phyloP scores from a whole-genome alignment of 768 basidiomycete species.

The Leccinum arenicola region DNA sequence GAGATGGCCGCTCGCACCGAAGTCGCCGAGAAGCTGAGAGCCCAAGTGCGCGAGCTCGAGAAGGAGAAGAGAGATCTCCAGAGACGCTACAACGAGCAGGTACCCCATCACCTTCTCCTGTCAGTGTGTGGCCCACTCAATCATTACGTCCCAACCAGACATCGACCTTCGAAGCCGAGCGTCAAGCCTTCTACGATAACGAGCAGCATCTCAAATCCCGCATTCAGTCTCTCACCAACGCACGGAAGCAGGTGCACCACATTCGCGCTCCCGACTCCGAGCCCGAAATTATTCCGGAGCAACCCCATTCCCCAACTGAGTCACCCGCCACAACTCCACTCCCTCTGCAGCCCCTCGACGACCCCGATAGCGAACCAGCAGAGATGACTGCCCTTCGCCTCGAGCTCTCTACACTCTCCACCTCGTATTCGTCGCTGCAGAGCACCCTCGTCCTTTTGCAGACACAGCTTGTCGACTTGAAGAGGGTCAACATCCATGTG shows the following conservation, averaged over 20 bases:
- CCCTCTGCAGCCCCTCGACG: slow-evolving; percentile 49
- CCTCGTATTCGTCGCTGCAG: slow-evolving; percentile 80
- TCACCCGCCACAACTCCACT: slow-evolving; percentile 20
- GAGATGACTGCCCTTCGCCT: slow-evolving; percentile 83
- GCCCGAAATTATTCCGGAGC: slow-evolving; percentile 40
- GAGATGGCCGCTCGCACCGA: slow-evolving; percentile 82
- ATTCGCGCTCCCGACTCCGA: slow-evolving; percentile 36
- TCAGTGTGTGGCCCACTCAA: slow-evolving; percentile 14
- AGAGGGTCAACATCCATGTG: slow-evolving; percentile 80
- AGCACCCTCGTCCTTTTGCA: slow-evolving; percentile 83
- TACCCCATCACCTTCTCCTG: slow-evolving; percentile 25
- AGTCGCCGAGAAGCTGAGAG: slow-evolving; percentile 76
- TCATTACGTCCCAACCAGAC: slow-evolving; percentile 45
- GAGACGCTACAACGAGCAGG: slow-evolving; percentile 88
- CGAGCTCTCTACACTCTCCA: slow-evolving; percentile 83
- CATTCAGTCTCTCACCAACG: slow-evolving; percentile 74
- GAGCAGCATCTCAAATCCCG: slow-evolving; percentile 92
- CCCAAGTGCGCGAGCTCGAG: slow-evolving; percentile 81
- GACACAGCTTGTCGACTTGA: slow-evolving; percentile 81
- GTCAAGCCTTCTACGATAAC: slow-evolving; percentile 89
- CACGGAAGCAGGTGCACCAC: slow-evolving; percentile 52
- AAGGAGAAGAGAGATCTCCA: slow-evolving; percentile 83
- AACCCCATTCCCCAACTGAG: slow-evolving; percentile 29
- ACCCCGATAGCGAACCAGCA: slow-evolving; percentile 73
- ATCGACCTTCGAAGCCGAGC: slow-evolving; percentile 87